A percentile compares a stretch with the other conserved stretches of the same genome.
Conservation (phyloP, 441 rosid species). For the Manihot esculenta region DNA sequence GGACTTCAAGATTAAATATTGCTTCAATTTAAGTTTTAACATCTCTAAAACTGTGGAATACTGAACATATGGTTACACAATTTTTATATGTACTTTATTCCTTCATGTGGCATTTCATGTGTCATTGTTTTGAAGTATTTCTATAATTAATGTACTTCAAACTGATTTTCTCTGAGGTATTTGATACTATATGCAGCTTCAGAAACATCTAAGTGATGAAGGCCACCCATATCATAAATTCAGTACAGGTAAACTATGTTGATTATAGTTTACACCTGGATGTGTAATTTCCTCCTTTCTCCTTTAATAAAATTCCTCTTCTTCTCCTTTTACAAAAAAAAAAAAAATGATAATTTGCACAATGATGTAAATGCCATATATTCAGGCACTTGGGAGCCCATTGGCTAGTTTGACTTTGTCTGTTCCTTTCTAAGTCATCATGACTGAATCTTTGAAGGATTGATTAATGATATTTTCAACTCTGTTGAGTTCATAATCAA, state of each 20-base stretch:
- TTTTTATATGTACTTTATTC: background rate
- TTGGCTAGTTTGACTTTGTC: background rate
- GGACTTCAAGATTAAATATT: background rate
- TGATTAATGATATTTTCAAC: background rate
- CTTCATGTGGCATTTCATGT: background rate
- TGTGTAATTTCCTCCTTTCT: background rate
- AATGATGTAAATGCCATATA: background rate
- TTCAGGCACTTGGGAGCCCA: background rate
- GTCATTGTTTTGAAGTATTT: background rate
- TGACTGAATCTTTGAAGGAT: background rate
- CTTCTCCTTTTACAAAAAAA: too few relatives aligned
- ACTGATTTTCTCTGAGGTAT: slow-evolving; percentile 10
- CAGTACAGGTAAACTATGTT: slow-evolving; percentile 61
- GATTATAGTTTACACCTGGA: background rate
- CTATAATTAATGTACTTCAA: background rate
- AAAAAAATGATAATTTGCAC: background rate
- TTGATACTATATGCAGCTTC: slow-evolving; percentile 48
- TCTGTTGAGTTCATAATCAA: slow-evolving; percentile 9
- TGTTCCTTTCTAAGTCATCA: background rate
- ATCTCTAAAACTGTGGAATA: background rate
- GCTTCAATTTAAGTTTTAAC: background rate
- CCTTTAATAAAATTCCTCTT: background rate
- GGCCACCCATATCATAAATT: slow-evolving; percentile 89
- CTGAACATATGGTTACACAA: background rate
- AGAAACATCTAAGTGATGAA: slow-evolving; percentile 70